These are phyloP conservation scores for Diaporthe humulicola DNA, from an alignment of 2,329 filamentous ascomycete species.

Conservation along the genomic window DNA sequence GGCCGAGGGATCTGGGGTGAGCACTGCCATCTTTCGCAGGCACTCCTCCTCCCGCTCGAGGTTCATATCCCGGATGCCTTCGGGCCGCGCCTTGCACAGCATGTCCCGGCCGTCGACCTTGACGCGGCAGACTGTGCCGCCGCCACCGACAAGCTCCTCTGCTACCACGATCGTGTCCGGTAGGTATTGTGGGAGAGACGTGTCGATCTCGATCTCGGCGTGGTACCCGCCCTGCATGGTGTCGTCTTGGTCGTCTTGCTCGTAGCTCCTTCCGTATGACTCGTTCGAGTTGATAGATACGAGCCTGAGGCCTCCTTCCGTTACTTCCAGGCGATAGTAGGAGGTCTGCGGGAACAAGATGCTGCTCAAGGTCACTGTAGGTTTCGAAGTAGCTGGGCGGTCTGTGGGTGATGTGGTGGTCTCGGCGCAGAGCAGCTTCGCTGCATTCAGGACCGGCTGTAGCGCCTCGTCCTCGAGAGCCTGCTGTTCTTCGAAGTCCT, in stretches of 20 bases:
- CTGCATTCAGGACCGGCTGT: not conserved
- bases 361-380: not conserved
- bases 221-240: not conserved
- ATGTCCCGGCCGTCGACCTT: not conserved
- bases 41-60: not conserved
- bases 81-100: not conserved
- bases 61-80: not conserved
- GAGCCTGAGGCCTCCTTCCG: not conserved
- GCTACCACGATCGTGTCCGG: not conserved
- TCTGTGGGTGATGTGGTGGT: not conserved
- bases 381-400: not conserved
- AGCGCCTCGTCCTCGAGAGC: not conserved
- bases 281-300: not conserved
- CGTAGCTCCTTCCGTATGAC: not conserved
- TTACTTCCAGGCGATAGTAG: not conserved
- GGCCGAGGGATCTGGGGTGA: not conserved
- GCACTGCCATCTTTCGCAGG: not conserved
- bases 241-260: not conserved
- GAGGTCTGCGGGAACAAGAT: not conserved
- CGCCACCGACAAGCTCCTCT: not conserved
- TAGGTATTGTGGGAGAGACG: not conserved
- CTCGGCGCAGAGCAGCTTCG: not conserved
- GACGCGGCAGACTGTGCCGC: constrained; percentile 1
- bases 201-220: not conserved
- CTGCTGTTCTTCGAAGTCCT: not conserved